A percentile compares a stretch with the other conserved stretches of the same genome.
These are phyloP conservation scores for Hirschfeldia incana DNA, from an alignment of 345 rosid species.

Conservation along the genomic window DNA sequence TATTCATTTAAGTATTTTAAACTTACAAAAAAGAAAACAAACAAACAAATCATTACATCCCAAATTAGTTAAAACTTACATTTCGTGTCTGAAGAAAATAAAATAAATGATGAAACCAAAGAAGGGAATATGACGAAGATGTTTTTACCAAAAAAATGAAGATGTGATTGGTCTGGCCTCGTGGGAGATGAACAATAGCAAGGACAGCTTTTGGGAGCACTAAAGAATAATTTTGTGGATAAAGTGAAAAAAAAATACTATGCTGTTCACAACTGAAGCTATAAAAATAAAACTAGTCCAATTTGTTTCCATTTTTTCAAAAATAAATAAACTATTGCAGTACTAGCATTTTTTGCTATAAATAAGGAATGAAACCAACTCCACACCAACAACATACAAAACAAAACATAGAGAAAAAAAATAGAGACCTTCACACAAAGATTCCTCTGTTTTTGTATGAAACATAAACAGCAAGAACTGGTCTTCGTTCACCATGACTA, in stretches of 20 bases:
- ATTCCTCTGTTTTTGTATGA: conserved; percentile 1
- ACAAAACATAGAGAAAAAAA: conserved; percentile 3
- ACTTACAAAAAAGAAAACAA: no score
- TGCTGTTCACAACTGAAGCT: conserved; percentile 16
- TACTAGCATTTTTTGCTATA: conserved; percentile 38
- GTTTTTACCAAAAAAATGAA: conserved; percentile 5
- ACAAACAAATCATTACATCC: background rate
- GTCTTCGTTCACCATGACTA: conserved; percentile 23
- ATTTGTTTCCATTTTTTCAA: background rate
- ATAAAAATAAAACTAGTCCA: background rate
- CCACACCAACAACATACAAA: conserved; percentile 16
- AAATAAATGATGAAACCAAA: conserved; percentile 24
- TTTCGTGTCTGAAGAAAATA: background rate
- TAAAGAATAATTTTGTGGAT: conserved; percentile 32
- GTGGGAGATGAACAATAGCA: conserved; percentile 21
- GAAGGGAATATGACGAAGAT: conserved; percentile 24
- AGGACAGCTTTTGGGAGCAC: conserved; percentile 38
- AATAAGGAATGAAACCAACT: conserved; percentile 32
- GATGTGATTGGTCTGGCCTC: conserved; percentile 35
- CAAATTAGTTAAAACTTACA: background rate
- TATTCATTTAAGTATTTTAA: background rate
- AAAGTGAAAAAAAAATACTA: conserved; percentile 16
- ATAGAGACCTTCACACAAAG: conserved; percentile 24
- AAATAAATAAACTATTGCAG: background rate
- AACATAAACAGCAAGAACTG: background rate